phyloP scores from a whole-genome alignment of 495 filamentous ascomycete species.

The Penicillium samsonianum region DNA sequence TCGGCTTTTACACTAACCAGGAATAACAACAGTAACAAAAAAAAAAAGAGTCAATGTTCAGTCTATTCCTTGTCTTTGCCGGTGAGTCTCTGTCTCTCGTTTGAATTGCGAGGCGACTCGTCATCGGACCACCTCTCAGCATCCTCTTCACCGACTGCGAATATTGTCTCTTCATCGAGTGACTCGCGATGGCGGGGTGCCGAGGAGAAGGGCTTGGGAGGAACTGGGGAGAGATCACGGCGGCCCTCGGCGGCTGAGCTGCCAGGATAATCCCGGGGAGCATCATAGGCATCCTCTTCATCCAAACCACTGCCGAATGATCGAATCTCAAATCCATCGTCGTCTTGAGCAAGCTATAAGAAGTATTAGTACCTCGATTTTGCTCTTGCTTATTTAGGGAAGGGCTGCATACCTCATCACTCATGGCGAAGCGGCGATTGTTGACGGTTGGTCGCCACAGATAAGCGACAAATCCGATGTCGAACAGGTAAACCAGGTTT shows the following conservation, averaged over 20 bases:
- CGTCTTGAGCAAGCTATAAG: constrained; percentile 85
- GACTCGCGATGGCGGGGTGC: constrained; percentile 59
- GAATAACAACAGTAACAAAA: background rate
- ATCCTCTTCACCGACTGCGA: constrained; percentile 82
- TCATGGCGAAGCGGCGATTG: constrained; percentile 98
- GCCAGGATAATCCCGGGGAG: constrained; percentile 37
- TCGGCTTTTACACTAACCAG: constrained; percentile 5
- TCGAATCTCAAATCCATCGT: constrained; percentile 96
- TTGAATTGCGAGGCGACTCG: constrained; percentile 54
- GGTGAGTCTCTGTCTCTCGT: constrained; percentile 66
- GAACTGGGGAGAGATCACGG: constrained; percentile 51
- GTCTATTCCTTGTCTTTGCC: constrained; percentile 32
- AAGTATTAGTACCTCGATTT: constrained; percentile 28
- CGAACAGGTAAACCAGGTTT: constrained; percentile 91
- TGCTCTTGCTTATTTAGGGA: background rate
- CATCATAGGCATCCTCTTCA: constrained; percentile 55
- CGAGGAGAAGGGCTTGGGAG: constrained; percentile 53
- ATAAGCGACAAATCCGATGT: constrained; percentile 91
- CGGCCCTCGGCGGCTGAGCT: constrained; percentile 32
- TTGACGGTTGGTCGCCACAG: constrained; percentile 96
- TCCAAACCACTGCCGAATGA: constrained; percentile 86
- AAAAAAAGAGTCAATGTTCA: background rate
- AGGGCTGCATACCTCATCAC: constrained; percentile 70
- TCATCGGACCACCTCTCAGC: constrained; percentile 73
- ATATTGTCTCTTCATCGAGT: constrained; percentile 90